Conservation (phyloP, 805 yeast species). For the Candida nitratophila region DNA sequence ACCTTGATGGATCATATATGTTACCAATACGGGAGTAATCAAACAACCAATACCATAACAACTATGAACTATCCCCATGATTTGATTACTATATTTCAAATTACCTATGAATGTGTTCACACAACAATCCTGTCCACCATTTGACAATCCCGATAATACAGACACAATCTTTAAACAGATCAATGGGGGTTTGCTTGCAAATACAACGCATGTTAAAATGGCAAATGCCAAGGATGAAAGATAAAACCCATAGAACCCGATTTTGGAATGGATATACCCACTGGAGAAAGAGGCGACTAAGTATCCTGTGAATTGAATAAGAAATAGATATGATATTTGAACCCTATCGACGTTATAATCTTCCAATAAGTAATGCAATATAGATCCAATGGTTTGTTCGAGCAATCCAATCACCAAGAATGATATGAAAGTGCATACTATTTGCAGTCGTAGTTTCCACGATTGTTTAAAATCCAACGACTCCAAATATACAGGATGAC, state of each 20-base stretch:
- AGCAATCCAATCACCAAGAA: constrained; percentile 46
- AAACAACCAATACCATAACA: constrained; percentile 48
- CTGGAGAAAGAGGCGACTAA: constrained; percentile 35
- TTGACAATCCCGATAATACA: constrained; percentile 43
- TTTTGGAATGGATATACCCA: constrained; percentile 29
- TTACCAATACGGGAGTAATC: constrained; percentile 40
- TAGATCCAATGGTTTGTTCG: constrained; percentile 56
- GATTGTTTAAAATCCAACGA: constrained; percentile 34
- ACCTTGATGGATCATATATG: constrained; percentile 31
- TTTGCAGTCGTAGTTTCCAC: constrained; percentile 32
- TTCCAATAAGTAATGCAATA: constrained; percentile 44
- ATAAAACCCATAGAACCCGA: constrained; percentile 48
- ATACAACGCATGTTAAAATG: constrained; percentile 16
- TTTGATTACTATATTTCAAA: constrained; percentile 39
- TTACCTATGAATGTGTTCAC: constrained; percentile 47
- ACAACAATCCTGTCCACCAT: constrained; percentile 50
- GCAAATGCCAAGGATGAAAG: constrained; percentile 7
- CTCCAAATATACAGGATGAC: constrained; percentile 25
- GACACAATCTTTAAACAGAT: constrained; percentile 32
- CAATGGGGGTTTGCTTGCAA: constrained; percentile 35
- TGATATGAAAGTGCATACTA: constrained; percentile 29
- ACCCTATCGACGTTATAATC: constrained; percentile 43
- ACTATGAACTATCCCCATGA: constrained; percentile 46
- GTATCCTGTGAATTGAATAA: constrained; percentile 50
- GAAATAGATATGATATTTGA: constrained; percentile 40